Conservation (phyloP, 768 basidiomycete species). For the Obba rivulosa region DNA sequence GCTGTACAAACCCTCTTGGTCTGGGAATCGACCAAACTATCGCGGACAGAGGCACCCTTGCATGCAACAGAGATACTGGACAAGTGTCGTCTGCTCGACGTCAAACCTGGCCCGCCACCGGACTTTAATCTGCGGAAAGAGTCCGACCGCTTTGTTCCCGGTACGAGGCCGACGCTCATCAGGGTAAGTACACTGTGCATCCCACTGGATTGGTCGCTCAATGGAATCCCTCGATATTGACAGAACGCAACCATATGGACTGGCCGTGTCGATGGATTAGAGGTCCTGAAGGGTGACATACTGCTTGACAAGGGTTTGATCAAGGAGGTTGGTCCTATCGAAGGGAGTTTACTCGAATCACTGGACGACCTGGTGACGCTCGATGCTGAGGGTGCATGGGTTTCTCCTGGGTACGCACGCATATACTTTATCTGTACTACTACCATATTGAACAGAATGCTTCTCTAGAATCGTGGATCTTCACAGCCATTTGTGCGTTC, state of each 20-base stretch:
- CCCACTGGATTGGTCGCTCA: neutral
- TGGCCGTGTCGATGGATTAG: slow-evolving; percentile 59
- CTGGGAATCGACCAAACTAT: neutral
- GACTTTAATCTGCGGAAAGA: slow-evolving; percentile 42
- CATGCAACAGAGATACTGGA: slow-evolving; percentile 29
- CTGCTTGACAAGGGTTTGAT: slow-evolving; percentile 67
- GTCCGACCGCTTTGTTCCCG: slow-evolving; percentile 64
- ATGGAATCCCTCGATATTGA: neutral
- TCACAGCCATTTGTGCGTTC: slow-evolving; percentile 9
- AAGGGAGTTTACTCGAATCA: slow-evolving; percentile 12
- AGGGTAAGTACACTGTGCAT: slow-evolving; percentile 17
- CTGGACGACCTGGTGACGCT: slow-evolving; percentile 39
- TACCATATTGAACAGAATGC: neutral
- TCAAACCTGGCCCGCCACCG: slow-evolving; percentile 36
- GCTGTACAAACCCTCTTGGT: neutral
- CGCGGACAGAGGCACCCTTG: slow-evolving; percentile 11
- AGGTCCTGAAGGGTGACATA: slow-evolving; percentile 60
- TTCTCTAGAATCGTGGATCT: slow-evolving; percentile 13
- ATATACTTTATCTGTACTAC: neutral
- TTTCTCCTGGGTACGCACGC: slow-evolving; percentile 55
- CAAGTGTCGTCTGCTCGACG: slow-evolving; percentile 38
- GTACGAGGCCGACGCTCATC: slow-evolving; percentile 59
- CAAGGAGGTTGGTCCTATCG: slow-evolving; percentile 47
- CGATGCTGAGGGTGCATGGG: slow-evolving; percentile 67
- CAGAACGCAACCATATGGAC: slow-evolving; percentile 82